Percentiles rank a stretch among this genome's conserved stretches.
These are phyloP conservation scores for Stemphylium vesicarium DNA, from an alignment of 2,329 filamentous ascomycete species.

Conservation along the genomic window DNA sequence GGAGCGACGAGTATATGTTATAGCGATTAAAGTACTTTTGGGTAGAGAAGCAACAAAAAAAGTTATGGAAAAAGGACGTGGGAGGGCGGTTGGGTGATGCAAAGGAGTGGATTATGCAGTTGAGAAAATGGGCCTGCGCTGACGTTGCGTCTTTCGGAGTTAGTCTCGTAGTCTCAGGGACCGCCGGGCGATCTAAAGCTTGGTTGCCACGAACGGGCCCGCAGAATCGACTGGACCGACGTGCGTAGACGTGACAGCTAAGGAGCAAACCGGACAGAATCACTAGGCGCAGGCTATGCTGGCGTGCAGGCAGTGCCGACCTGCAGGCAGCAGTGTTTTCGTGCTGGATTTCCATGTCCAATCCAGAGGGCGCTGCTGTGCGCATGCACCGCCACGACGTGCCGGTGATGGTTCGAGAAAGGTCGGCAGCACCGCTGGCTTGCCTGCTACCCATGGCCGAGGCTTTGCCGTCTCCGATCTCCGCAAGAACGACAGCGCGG, in stretches of 20 bases:
- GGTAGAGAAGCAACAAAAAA: constrained; percentile 10
- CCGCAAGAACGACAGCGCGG: constrained; percentile 12
- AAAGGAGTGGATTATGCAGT: constrained; percentile 24
- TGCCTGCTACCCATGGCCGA: constrained; percentile 6
- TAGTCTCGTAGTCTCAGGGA: constrained; percentile 14
- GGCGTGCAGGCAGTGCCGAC: too few species aligned
- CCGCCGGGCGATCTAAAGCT: constrained; percentile 25
- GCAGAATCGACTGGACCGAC: constrained; percentile 3
- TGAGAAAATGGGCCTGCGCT: constrained; percentile 15
- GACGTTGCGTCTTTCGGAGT: constrained; percentile 15
- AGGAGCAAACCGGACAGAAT: constrained; percentile 10
- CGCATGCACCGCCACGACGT: too few species aligned
- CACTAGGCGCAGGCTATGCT: neutral
- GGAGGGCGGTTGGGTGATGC: constrained; percentile 8
- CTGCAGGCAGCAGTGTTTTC: too few species aligned
- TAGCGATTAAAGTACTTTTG: constrained; percentile 10
- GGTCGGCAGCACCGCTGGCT: too few species aligned
- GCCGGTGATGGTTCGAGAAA: too few species aligned
- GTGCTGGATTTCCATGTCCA: too few species aligned
- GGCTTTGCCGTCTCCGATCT: constrained; percentile 11
- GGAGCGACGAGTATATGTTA: constrained; percentile 16
- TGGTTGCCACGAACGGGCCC: constrained; percentile 22
- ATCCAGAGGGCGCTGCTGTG: too few species aligned
- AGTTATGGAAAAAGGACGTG: constrained; percentile 15
- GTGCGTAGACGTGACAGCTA: constrained; percentile 5